phyloP scores from a whole-genome alignment of 2,329 filamentous ascomycete species.

The Lecanosticta acicola region DNA sequence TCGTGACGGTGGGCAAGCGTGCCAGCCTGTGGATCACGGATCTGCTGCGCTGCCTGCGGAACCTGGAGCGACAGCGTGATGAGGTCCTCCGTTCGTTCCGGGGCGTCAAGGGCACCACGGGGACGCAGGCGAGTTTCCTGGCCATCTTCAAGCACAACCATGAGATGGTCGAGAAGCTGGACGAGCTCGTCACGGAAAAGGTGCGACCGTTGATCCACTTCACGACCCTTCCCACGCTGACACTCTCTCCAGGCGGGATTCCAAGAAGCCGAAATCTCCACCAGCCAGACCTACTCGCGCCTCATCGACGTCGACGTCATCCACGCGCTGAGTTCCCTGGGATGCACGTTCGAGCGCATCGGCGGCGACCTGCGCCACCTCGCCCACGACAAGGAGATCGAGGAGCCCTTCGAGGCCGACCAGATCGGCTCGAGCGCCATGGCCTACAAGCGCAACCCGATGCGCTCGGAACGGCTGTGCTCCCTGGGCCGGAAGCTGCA shows the following conservation, averaged over 20 bases:
- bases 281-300: constrained; percentile 68
- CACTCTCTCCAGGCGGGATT: too few species aligned
- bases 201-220: too few species aligned
- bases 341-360: constrained; percentile 72
- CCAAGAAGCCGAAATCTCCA: constrained; percentile 56
- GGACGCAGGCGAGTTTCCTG: constrained; percentile 73
- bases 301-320: constrained; percentile 78
- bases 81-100: constrained; percentile 62
- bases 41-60: constrained; percentile 67
- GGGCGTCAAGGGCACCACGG: constrained; percentile 66
- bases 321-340: constrained; percentile 74
- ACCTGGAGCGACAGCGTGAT: constrained; percentile 62
- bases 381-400: constrained; percentile 72
- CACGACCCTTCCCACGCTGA: too few species aligned
- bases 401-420: constrained; percentile 74
- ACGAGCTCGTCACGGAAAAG: constrained; percentile 60
- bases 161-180: constrained; percentile 56
- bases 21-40: constrained; percentile 72
- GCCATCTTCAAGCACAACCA: constrained; percentile 60
- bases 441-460: constrained; percentile 61
- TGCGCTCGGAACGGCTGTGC: constrained; percentile 58
- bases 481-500: constrained; percentile 48
- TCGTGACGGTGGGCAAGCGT: constrained; percentile 57
- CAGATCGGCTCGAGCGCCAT: constrained; percentile 67
- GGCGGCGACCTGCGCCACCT: constrained; percentile 68